Conservation (phyloP, 371 early-diverging fungal species). For the Apophysomyces ossiformis region DNA sequence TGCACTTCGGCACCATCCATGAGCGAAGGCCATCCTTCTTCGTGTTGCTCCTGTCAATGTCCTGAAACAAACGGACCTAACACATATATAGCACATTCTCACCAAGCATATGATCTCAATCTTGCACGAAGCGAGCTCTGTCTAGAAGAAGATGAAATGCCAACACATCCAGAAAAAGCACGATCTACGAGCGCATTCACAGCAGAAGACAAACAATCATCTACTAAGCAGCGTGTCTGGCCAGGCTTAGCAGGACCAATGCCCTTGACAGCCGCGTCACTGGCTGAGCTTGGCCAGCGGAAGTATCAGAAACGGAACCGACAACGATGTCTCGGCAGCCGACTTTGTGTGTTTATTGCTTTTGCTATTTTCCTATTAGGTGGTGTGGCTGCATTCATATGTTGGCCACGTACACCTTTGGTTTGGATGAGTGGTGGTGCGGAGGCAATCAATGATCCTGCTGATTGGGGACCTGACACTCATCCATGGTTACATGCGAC, state of each 20-base stretch:
- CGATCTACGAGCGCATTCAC: constrained; percentile 1
- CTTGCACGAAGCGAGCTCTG: constrained; percentile 10
- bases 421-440: constrained; percentile 23
- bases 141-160: constrained; percentile 18
- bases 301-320: constrained; percentile 12
- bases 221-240: not conserved
- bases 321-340: constrained; percentile 12
- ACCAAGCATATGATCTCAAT: constrained; percentile 1
- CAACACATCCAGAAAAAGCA: constrained; percentile 10
- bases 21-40: not conserved
- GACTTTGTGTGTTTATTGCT: constrained; percentile 20
- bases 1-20: not conserved
- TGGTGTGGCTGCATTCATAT: constrained; percentile 28
- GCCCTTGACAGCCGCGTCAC: constrained; percentile 15
- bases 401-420: constrained; percentile 33
- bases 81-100: constrained; percentile 40
- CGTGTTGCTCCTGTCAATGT: constrained; percentile 2
- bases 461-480: constrained; percentile 31
- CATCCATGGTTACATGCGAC: constrained; percentile 24
- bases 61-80: constrained; percentile 22
- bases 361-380: constrained; percentile 23
- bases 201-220: not conserved
- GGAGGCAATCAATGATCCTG: constrained; percentile 16
- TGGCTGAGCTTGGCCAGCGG: constrained; percentile 15
- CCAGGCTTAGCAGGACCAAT: constrained; percentile 15